Conservation (phyloP, 352 stramenopile species). For the Globisporangium yorkense region DNA sequence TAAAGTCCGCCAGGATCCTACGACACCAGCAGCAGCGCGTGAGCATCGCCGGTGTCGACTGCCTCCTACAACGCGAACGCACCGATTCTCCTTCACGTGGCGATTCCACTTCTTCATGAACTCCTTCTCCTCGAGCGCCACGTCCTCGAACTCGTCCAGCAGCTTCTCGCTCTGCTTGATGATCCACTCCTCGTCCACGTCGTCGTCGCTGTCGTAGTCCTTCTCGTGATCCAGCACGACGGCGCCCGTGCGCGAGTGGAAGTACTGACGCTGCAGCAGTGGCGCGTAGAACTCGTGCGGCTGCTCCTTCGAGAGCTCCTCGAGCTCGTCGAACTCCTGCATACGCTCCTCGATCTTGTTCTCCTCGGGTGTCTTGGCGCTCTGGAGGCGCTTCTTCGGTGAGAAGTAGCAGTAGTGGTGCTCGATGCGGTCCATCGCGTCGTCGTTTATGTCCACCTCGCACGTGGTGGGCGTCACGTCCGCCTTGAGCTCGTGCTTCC, state of each 20-base stretch:
- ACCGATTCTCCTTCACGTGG: slow-evolving; percentile 76
- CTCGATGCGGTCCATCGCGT: slow-evolving; percentile 50
- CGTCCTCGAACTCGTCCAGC: slow-evolving; percentile 85
- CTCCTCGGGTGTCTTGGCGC: slow-evolving; percentile 20
- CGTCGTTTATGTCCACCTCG: slow-evolving; percentile 49
- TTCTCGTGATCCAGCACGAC: slow-evolving; percentile 82
- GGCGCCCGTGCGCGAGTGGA: slow-evolving; percentile 79
- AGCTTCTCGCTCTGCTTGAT: slow-evolving; percentile 83
- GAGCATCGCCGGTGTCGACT: too few species aligned
- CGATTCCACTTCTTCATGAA: slow-evolving; percentile 91
- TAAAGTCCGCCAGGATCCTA: slow-evolving; percentile 82
- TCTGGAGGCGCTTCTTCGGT: slow-evolving; percentile 27
- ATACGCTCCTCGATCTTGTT: slow-evolving; percentile 46
- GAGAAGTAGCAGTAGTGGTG: slow-evolving; percentile 67
- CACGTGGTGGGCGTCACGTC: slow-evolving; percentile 30
- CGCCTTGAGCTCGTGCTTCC: slow-evolving; percentile 15
- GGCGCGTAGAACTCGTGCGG: slow-evolving; percentile 65
- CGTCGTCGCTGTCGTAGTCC: slow-evolving; percentile 84
- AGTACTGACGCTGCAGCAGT: slow-evolving; percentile 81
- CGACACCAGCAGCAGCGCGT: not conserved
- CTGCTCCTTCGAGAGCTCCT: slow-evolving; percentile 49
- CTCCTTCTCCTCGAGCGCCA: slow-evolving; percentile 81
- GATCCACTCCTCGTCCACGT: slow-evolving; percentile 87
- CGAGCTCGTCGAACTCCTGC: slow-evolving; percentile 71
- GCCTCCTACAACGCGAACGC: not conserved